A percentile compares a stretch with the other conserved stretches of the same genome.
phyloP scores from a whole-genome alignment of 257 asterid genomes.

The Solanum megistacrolobum region DNA sequence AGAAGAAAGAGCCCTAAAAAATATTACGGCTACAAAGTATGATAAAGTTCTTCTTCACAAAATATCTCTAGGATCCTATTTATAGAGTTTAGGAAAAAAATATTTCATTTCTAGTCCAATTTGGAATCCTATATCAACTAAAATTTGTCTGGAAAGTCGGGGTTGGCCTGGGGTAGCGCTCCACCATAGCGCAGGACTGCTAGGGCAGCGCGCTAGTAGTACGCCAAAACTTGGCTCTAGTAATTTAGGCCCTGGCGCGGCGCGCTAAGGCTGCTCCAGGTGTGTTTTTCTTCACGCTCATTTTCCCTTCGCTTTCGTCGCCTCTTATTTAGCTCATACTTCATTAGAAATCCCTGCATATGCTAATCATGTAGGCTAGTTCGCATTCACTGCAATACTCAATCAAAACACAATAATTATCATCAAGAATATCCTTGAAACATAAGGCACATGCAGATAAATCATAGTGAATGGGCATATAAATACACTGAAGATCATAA shows the following conservation, averaged over 20 bases:
- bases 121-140: neutral
- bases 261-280: neutral
- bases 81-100: neutral
- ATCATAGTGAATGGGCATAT: too few species aligned
- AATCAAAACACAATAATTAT: too few species aligned
- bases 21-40: neutral
- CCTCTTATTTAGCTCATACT: neutral
- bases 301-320: neutral
- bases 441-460: neutral
- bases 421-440: neutral
- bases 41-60: neutral
- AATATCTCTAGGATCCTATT: neutral
- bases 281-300: too few species aligned
- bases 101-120: neutral
- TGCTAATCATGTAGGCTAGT: neutral
- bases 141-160: neutral
- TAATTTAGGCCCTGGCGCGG: neutral
- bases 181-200: neutral
- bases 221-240: neutral
- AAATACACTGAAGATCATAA: neutral
- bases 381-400: too few species aligned
- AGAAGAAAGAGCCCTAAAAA: too few species aligned
- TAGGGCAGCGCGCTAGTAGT: neutral
- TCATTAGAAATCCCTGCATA: neutral
- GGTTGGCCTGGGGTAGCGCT: accelerated